Evolutionary conservation across 306 rosid genomes (phyloP).

Genomic region (Lathyrus oleraceus): DNA sequence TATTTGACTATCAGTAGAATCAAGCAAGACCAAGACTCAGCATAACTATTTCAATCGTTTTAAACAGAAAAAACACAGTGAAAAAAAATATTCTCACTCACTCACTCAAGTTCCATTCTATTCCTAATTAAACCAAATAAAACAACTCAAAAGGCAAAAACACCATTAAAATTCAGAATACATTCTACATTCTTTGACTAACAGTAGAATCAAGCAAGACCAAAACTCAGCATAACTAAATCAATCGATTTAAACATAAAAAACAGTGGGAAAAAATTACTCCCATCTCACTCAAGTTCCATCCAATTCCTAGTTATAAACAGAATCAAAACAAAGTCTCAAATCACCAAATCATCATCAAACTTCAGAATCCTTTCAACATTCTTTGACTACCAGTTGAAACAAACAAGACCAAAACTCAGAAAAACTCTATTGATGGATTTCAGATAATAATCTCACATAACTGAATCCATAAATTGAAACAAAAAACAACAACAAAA

Average conservation of each 20-base stretch:
- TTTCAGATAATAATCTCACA: conserved; percentile 14
- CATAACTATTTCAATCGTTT: not conserved
- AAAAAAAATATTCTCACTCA: too few species aligned
- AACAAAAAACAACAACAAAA: not conserved
- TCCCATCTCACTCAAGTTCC: conserved; percentile 6
- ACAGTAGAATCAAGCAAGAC: conserved; percentile 17
- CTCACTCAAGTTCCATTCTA: not conserved
- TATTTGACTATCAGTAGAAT: conserved; percentile 2
- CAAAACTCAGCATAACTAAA: not conserved
- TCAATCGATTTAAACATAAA: not conserved
- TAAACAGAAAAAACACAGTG: too few species aligned
- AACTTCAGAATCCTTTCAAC: not conserved
- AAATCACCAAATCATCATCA: not conserved
- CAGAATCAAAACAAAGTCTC: not conserved
- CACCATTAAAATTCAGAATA: not conserved
- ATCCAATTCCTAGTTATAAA: not conserved
- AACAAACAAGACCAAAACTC: conserved; percentile 21
- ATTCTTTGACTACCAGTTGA: not conserved
- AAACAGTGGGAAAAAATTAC: too few species aligned
- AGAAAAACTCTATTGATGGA: not conserved
- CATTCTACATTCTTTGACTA: conserved; percentile 1
- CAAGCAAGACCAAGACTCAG: conserved; percentile 20
- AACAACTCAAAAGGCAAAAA: not conserved
- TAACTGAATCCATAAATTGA: not conserved
- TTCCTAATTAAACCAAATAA: not conserved